Base-by-base conservation (phyloP, 139 green algal genomes). In the Eudorina sp. region DNA sequence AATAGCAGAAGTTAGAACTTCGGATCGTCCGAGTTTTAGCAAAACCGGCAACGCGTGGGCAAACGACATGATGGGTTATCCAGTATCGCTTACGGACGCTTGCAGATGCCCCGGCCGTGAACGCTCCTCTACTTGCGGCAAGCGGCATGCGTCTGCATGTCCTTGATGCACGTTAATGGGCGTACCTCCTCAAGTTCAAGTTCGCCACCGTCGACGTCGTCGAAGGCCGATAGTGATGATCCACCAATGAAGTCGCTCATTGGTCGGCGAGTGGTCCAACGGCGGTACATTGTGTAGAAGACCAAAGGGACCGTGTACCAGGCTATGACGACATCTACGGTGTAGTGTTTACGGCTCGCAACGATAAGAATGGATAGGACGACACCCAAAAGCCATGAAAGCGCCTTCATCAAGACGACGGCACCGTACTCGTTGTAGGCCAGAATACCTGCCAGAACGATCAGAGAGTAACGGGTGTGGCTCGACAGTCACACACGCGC, bases 281-380 rank as follows among this genome's bases (percentile, higher is more conserved):
- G 84, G 27, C 90, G 68, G 48, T 95, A 93, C 91, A 97, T 93
- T 11, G 93, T 88, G 83, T 96, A 96, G 90, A 98, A 98, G 36
- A 98, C 96, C 62, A 98, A 91, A 0, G 96, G 96, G 95, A 91
- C 88, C 11, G 94, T 96, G 85, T 98, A 98, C 94, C 94, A 97
- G 25, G 94, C 94, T 3, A 97, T 91, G 19, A 96, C 83, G 16
- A 97, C 92, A 84, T 97, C 95, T 38, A 97, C 95, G 1, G 92
- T 96, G 92, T 98, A 99, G 92, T 99, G 97, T 93, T 99, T 99
- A 43, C 95, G 91, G 25, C 94, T 97, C 9, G 97, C 96, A 1
- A 99, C 90, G 70, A 99, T 99, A 53, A 98, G 95, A 6, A 97
- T 53, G 6, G 90, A 94, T 73, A 98, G 84, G 31, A 94, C 53